Conservation (phyloP, 2,329 filamentous ascomycete species). For the Hymenoscyphus occultus region DNA sequence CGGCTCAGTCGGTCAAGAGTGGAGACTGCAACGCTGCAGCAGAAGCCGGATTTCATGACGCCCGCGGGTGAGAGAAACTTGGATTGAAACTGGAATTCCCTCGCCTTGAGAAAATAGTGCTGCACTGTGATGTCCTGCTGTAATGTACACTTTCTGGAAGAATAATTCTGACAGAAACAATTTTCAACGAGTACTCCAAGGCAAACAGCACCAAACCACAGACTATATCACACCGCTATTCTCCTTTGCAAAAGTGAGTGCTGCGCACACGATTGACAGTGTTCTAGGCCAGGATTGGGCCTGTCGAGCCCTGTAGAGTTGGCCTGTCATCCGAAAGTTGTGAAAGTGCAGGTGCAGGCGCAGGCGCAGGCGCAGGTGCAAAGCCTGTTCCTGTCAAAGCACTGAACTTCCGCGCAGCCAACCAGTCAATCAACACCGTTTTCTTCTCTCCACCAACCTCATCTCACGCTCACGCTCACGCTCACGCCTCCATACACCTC, state of each 20-base stretch:
- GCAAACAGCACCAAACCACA: background rate
- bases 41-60: background rate
- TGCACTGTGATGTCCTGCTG: no score
- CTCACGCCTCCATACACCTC: background rate
- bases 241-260: background rate
- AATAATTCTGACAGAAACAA: background rate
- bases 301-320: no score
- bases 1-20: background rate
- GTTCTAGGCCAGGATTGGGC: background rate
- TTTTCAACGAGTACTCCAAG: background rate
- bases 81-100: background rate
- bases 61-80: background rate
- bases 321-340: no score
- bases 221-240: background rate
- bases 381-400: no score
- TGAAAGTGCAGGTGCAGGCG: no score
- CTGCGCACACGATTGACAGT: background rate
- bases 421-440: background rate
- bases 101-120: background rate
- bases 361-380: no score
- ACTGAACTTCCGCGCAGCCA: no score
- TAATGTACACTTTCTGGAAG: background rate
- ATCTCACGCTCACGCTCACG: constrained; percentile 5
- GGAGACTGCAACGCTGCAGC: background rate
- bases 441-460: constrained; percentile 5